phyloP scores from a whole-genome alignment of 2,329 filamentous ascomycete species.

The Fusarium sp. region DNA sequence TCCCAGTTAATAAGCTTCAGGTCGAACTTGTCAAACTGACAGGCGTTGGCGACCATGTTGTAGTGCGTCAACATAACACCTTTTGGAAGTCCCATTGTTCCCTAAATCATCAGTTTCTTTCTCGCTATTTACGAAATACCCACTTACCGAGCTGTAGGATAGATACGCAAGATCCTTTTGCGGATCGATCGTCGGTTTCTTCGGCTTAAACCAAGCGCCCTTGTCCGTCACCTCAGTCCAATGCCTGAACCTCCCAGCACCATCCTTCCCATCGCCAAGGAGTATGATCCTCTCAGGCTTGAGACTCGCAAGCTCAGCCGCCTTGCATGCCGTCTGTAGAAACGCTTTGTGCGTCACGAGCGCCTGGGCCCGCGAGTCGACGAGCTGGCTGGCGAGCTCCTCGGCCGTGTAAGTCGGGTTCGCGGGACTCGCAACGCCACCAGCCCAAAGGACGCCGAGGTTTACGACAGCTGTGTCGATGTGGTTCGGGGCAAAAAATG shows the following conservation, averaged over 20 bases:
- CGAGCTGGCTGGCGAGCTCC: slow-evolving; percentile 87
- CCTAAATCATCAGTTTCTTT: slow-evolving; percentile 52
- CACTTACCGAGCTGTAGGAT: slow-evolving; percentile 78
- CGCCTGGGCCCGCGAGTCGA: slow-evolving; percentile 79
- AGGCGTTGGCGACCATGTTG: slow-evolving; percentile 83
- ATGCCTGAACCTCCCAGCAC: slow-evolving; percentile 71
- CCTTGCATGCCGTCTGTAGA: slow-evolving; percentile 73
- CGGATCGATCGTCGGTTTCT: slow-evolving; percentile 71
- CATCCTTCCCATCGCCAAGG: slow-evolving; percentile 77
- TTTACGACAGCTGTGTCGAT: slow-evolving; percentile 84
- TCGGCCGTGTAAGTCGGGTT: slow-evolving; percentile 89
- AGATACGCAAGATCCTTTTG: slow-evolving; percentile 83
- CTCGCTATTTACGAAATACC: not conserved
- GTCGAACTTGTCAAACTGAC: slow-evolving; percentile 68
- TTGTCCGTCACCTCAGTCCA: slow-evolving; percentile 76
- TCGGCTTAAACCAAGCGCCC: slow-evolving; percentile 64
- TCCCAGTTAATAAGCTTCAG: slow-evolving; percentile 67
- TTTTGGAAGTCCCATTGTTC: slow-evolving; percentile 92
- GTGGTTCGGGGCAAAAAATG: slow-evolving; percentile 85
- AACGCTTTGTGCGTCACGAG: slow-evolving; percentile 79
- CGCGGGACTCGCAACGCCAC: slow-evolving; percentile 84
- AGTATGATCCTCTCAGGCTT: slow-evolving; percentile 79
- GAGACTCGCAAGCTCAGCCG: slow-evolving; percentile 78
- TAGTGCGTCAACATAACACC: slow-evolving; percentile 87
- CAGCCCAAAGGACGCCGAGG: slow-evolving; percentile 86